These are phyloP conservation scores for Phytophthora pistaciae DNA, from an alignment of 352 stramenopile species.

Conservation along the genomic window DNA sequence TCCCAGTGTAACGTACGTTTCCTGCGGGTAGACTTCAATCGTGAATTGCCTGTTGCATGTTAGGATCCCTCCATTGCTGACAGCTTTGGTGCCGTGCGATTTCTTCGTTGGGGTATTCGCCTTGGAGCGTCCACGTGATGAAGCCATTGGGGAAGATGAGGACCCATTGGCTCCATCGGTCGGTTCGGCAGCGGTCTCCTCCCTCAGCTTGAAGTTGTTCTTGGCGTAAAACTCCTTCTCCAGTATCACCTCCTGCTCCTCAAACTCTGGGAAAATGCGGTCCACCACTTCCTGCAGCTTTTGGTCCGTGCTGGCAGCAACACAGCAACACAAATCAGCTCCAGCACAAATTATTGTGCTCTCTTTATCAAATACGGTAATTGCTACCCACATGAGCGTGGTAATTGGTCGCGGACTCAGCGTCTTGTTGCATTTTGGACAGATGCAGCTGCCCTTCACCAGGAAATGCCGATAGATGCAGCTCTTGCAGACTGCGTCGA, in stretches of 20 bases:
- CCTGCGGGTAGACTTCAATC: constrained; percentile 55
- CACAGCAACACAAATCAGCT: constrained; percentile 3
- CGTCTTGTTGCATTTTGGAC: constrained; percentile 66
- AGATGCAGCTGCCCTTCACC: constrained; percentile 62
- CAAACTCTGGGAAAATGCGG: constrained; percentile 76
- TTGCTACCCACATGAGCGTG: constrained; percentile 62
- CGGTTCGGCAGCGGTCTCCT: constrained; percentile 17
- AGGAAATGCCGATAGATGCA: constrained; percentile 87
- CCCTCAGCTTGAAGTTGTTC: constrained; percentile 65
- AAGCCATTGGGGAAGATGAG: constrained; percentile 11
- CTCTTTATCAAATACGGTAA: neutral
- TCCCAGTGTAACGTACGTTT: constrained; percentile 34
- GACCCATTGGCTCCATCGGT: constrained; percentile 11
- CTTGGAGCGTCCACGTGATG: constrained; percentile 17
- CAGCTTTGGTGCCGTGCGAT: constrained; percentile 2
- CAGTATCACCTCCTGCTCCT: constrained; percentile 51
- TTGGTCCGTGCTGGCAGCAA: constrained; percentile 67
- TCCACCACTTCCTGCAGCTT: constrained; percentile 81
- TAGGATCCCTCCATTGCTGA: constrained; percentile 3
- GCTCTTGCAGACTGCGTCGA: constrained; percentile 80
- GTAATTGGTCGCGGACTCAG: constrained; percentile 67
- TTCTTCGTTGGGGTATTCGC: constrained; percentile 16
- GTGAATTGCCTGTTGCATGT: constrained; percentile 33
- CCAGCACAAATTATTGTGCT: neutral
- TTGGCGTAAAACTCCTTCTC: constrained; percentile 73